Evolutionary conservation across 371 early-diverging fungal genomes (phyloP), one percentile per base, ranked within the genome.

Genomic region (Smittium culicis): DNA sequence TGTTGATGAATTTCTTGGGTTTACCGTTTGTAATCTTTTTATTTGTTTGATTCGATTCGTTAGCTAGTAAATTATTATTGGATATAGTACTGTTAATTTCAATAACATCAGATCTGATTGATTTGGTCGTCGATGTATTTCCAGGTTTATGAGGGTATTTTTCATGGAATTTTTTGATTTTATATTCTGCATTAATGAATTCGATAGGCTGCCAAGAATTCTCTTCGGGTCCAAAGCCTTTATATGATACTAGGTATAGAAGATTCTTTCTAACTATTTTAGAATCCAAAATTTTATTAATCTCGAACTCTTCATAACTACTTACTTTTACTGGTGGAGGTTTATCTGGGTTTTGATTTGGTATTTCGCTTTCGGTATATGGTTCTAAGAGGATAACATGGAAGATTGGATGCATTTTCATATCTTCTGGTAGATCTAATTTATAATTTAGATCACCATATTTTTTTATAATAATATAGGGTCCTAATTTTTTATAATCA

Each of bases 231-330:
- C 70, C 72, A 31, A 65, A 72, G 35, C 73, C 73, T 29, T 69
- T 35, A 77, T 74, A 77, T 0, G 63, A 29, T 0, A 79, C 69
- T n/a, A 71, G 61, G 29, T 79, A 79, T 58, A 11, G 29, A 29
- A 61, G 5, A 11, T 64, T 64, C 11, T 33, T 61, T 34, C 61
- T 28, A 11, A 29, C 27, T 33, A 27, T 5, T 33, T 61, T 64
- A 11, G 35, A 54, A n/a, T 64, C 61, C 35, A 64, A 24, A 11
- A 64, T 64, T 5, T 64, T 5, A 16, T 64, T 61, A n/a, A 64
- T 28, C 24, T 27, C 33, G 29, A 35, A 64, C 27, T 64, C 64
- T 34, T 54, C 34, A 16, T 54, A 29, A 16, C 34, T 33, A 35
- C 11, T 33, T 28, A 64, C n/a, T 64, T 29, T 27, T 32, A 54